These are phyloP conservation scores for Sclerotinia trifoliorum DNA, from an alignment of 2,329 filamentous ascomycete genomes.

Conservation along the genomic window DNA sequence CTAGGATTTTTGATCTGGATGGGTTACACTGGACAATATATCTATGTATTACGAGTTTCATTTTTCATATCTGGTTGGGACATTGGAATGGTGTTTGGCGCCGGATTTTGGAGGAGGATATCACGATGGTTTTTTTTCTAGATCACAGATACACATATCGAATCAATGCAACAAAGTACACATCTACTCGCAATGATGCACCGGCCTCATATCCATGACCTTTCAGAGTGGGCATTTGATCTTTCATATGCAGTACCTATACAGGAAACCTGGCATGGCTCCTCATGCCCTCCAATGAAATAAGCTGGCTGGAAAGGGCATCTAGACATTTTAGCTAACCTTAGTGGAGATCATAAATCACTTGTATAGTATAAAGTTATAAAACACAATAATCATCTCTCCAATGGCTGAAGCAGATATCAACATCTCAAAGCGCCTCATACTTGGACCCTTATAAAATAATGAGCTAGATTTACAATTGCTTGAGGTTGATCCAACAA, in stretches of 20 bases:
- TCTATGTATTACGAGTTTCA: slow-evolving; percentile 11
- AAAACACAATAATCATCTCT: neutral
- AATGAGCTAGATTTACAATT: neutral
- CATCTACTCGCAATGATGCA: neutral
- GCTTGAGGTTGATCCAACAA: slow-evolving; percentile 13
- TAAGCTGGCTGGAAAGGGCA: too few relatives aligned
- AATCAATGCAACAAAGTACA: neutral
- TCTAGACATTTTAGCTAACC: neutral
- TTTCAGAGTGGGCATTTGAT: neutral
- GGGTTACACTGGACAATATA: neutral
- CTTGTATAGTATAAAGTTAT: neutral
- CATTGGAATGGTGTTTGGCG: slow-evolving; percentile 18
- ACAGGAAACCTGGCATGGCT: neutral
- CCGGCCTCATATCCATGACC: neutral
- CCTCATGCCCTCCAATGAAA: neutral
- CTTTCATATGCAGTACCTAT: neutral
- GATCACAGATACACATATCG: slow-evolving; percentile 2
- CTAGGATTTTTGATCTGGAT: slow-evolving; percentile 3
- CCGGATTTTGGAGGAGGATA: neutral
- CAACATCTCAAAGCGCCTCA: neutral
- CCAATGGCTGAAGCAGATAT: neutral
- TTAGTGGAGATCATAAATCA: neutral
- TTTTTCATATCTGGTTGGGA: slow-evolving; percentile 8
- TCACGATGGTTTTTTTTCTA: neutral
- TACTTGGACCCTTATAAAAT: neutral